A percentile compares a stretch with the other conserved stretches of the same genome.
Evolutionary conservation across 2,329 filamentous ascomycete species (phyloP).

Genomic region (Phialocephala subalpina): DNA sequence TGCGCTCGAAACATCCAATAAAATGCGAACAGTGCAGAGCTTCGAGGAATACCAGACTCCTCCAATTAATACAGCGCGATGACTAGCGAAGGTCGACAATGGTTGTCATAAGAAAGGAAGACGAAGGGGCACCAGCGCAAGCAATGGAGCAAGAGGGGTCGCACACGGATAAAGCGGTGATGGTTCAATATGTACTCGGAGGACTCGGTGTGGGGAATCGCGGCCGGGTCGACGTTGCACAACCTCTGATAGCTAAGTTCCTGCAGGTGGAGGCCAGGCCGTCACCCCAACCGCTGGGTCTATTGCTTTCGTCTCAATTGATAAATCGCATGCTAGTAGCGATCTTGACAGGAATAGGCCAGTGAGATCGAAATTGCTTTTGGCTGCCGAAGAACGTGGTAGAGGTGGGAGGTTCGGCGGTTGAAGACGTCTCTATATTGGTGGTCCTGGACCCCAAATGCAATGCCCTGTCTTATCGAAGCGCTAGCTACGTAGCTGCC

Average conservation of each 20-base stretch:
- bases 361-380: slow-evolving; percentile 28
- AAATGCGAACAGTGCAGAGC: slow-evolving; percentile 21
- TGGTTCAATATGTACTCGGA: slow-evolving; percentile 37
- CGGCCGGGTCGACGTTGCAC: slow-evolving; percentile 29
- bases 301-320: slow-evolving; percentile 39
- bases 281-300: slow-evolving; percentile 43
- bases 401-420: slow-evolving; percentile 32
- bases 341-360: slow-evolving; percentile 27
- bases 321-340: slow-evolving; percentile 26
- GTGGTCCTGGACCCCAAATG: slow-evolving; percentile 32
- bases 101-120: slow-evolving; percentile 23
- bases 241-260: slow-evolving; percentile 35
- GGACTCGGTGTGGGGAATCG: slow-evolving; percentile 35
- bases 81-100: slow-evolving; percentile 39
- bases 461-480: slow-evolving; percentile 37
- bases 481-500: slow-evolving; percentile 35
- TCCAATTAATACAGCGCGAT: slow-evolving; percentile 42
- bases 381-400: slow-evolving; percentile 20
- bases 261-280: slow-evolving; percentile 40
- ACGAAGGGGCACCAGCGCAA: slow-evolving; percentile 27
- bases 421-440: slow-evolving; percentile 38
- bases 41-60: slow-evolving; percentile 49
- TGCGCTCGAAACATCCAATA: slow-evolving; percentile 27
- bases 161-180: slow-evolving; percentile 36
- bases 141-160: slow-evolving; percentile 20